Conservation (phyloP, 805 yeast genomes). For the Hermanozyma aechmeae region DNA sequence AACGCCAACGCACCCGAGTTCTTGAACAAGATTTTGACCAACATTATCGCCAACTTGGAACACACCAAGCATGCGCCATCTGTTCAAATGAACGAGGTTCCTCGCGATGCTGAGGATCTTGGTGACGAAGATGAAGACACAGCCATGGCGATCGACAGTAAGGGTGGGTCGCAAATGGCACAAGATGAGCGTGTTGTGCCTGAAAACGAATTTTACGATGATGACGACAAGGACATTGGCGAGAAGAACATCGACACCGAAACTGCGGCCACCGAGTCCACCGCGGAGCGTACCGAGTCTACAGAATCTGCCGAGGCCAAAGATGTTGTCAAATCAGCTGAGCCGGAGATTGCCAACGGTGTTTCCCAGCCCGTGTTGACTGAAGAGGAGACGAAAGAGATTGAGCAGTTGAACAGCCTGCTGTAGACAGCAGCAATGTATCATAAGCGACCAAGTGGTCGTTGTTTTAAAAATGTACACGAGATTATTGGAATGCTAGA, state of each 20-base stretch:
- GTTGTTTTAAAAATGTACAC: too few relatives aligned
- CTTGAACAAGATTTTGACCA: conserved; percentile 71
- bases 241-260: conserved; percentile 18
- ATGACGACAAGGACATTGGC: conserved; percentile 39
- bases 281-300: background rate
- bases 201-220: conserved; percentile 71
- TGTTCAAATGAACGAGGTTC: conserved; percentile 85
- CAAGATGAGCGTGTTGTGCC: conserved; percentile 67
- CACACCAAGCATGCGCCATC: conserved; percentile 96
- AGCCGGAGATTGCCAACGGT: background rate
- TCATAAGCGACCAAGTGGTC: too few relatives aligned
- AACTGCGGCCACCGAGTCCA: conserved; percentile 1
- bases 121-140: conserved; percentile 86
- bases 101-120: conserved; percentile 76
- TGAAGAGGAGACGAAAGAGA: conserved; percentile 28
- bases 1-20: conserved; percentile 93
- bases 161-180: conserved; percentile 84
- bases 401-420: conserved; percentile 28
- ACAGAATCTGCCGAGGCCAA: conserved; percentile 1
- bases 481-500: too few relatives aligned
- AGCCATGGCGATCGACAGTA: conserved; percentile 69
- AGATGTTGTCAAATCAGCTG: conserved; percentile 1
- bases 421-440: too few relatives aligned
- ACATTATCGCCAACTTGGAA: conserved; percentile 70
- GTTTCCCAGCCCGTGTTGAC: conserved; percentile 14